These are phyloP conservation scores for Eimeria maxima DNA, from an alignment of 169 alveolate genomes.

Conservation along the genomic window DNA sequence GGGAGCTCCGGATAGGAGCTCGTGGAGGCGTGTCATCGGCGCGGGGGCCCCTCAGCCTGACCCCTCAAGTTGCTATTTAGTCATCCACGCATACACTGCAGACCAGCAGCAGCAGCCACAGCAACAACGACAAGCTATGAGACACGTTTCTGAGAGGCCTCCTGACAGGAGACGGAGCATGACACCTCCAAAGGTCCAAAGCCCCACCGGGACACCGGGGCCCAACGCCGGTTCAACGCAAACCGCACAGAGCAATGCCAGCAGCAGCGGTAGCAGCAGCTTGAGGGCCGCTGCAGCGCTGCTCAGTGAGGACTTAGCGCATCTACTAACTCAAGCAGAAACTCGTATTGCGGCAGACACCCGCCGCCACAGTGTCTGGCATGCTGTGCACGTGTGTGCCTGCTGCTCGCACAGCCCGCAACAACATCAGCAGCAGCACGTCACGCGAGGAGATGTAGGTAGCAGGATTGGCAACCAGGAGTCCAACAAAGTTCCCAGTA, in stretches of 20 bases:
- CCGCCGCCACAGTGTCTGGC: constrained; percentile 76
- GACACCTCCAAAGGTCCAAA: constrained; percentile 11
- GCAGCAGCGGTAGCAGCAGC: background rate
- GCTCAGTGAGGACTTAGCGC: constrained; percentile 56
- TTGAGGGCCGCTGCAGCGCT: constrained; percentile 22
- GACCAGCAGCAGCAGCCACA: constrained; percentile 41
- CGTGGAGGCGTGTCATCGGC: constrained; percentile 33
- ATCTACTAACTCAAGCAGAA: constrained; percentile 57
- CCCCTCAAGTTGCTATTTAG: constrained; percentile 63
- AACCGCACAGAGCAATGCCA: background rate
- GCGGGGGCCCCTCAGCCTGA: constrained; percentile 52
- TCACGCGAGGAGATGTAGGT: background rate
- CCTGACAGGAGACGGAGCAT: constrained; percentile 47
- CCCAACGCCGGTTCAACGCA: background rate
- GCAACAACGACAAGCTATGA: constrained; percentile 2
- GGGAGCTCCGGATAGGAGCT: background rate
- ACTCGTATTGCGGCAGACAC: constrained; percentile 34
- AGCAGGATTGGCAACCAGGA: background rate
- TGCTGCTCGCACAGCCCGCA: constrained; percentile 36
- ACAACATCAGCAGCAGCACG: constrained; percentile 42
- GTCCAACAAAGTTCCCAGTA: background rate
- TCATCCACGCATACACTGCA: constrained; percentile 67
- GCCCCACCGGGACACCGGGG: constrained; percentile 1
- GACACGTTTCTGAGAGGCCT: constrained; percentile 31
- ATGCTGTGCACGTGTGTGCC: constrained; percentile 56